Base-by-base conservation (phyloP, 2,329 filamentous ascomycete species). In the Colletotrichum somersetense region DNA sequence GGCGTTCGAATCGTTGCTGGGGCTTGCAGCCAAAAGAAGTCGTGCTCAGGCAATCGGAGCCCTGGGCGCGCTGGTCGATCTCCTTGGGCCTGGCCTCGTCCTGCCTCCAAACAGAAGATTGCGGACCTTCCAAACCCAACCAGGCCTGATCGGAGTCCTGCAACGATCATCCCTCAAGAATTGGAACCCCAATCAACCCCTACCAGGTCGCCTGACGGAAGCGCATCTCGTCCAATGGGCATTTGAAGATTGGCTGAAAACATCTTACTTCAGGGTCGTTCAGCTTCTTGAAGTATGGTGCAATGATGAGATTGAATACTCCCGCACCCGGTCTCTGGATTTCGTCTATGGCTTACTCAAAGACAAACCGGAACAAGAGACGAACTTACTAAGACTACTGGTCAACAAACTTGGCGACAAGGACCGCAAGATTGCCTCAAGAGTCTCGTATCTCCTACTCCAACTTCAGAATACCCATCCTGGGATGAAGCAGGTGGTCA, bases 401-500 rank as follows among this genome's bases (percentile, higher is more conserved):
- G 94, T 99, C 76, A 98, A 98, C 85, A 99, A 99, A 82, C 89
- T 99, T 35, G 96, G 97, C 77, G 96, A 99, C 79, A 93, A 93
- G 56, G 94, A 97, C 75, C 95, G 95, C 80, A 99, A 98, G 82
- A 97, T 99, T 77, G 92, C 96, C 1, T 99, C 96, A 5, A 91
- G 95, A 72, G 92, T 96, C 2, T 98, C 96, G 0, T 97, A 97
- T 81, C 88, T 98, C 56, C 86, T 99, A n/a, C 87, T 99, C 64
- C 96, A 99, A 79, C 86, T 99, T 10, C 90, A 98, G 78, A 93
- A 91, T 71, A 91, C 92, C 0, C 96, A 99, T 80, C 96, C 96
- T 0, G 88, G 94, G 66, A 99, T 99, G 96, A 98, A 98, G 81
- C 87, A 89, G 20, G 91, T 97, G 64, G 92, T 99, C 75, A 91